Base-by-base conservation (phyloP, 805 yeast species). In the Candida sanyiensis region DNA sequence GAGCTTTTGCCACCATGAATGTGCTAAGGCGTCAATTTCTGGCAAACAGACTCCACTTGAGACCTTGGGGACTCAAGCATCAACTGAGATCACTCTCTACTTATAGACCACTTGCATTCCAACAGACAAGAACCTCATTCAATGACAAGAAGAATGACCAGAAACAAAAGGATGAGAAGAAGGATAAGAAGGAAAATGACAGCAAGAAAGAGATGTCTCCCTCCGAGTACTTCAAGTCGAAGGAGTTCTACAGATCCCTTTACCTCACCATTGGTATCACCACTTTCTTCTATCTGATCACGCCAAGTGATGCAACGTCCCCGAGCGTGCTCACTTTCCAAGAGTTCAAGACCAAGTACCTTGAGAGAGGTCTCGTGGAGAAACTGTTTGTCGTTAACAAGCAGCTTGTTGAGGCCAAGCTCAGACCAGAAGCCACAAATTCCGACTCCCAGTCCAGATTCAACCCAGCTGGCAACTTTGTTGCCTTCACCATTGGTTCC, bases 401-500 rank as follows among this genome's bases (percentile, higher is more conserved):
- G 51, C 66, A 75, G 11, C 71, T 72, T 35, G 98, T 87, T 1
- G 83, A 77, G 51, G 89, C 45, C 7, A 38, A 42, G 21, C 23
- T 42, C 16, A 38, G 45, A 38, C 37, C 39, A 6, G 45, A 42
- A 13, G 45, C 11, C 72, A 79, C 39, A 83, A 89, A 2, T 77
- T 74, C 22, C 64, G 83, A 44, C 25, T 4, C 34, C 75, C 82
- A 82, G 15, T 66, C 67, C 39, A 59, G 67, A 13, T 73, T 73
- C 46, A 57, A 56, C 33, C 57, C 55, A 30, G 60, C 63, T 4
- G 52, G 53, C 13, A 52, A 54, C 5, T 60, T 58, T 18, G 70
- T 67, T 34, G 73, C 63, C 84, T 89, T 89, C 65, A 82, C 95
- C 11, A 86, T 89, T 52, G 96, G 97, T 4, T 84, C 95, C 0